Conservation (phyloP, 192 early-diverging fungal genomes). For the Glomus cerebriforme region DNA sequence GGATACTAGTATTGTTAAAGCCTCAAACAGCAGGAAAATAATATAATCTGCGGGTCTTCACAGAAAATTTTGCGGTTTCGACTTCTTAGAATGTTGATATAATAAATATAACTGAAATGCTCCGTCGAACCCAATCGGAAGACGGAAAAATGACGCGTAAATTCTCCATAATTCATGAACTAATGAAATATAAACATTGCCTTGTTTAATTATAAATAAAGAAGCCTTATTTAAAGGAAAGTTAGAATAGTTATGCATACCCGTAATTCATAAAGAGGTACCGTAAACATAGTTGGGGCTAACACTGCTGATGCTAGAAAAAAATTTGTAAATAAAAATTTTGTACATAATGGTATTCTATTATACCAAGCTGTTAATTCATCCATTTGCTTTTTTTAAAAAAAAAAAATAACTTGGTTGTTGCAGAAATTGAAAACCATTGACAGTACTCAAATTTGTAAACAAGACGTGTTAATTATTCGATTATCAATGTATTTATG, state of each 20-base stretch:
- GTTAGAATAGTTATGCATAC: no score
- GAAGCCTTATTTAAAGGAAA: background rate
- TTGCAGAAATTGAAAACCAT: no score
- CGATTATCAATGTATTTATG: no score
- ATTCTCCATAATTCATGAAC: no score
- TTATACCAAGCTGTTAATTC: background rate
- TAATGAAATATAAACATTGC: background rate
- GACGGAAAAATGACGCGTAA: background rate
- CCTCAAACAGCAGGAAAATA: conserved; percentile 67
- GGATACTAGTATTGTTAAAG: conserved; percentile 35
- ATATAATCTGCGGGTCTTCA: conserved; percentile 78
- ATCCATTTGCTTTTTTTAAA: background rate
- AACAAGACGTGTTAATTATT: no score
- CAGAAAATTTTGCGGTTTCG: conserved; percentile 64
- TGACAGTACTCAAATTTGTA: no score
- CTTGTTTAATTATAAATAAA: background rate
- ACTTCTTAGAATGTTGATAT: conserved; percentile 70
- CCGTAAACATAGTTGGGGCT: no score
- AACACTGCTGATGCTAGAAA: no score
- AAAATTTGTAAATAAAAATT: background rate
- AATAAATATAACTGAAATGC: conserved; percentile 75
- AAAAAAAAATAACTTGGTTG: no score
- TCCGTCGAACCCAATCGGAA: background rate
- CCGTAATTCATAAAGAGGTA: no score
- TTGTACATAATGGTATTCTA: background rate